Conservation (phyloP, 164 flowering plant genomes). For the Hamamelis virginiana region DNA sequence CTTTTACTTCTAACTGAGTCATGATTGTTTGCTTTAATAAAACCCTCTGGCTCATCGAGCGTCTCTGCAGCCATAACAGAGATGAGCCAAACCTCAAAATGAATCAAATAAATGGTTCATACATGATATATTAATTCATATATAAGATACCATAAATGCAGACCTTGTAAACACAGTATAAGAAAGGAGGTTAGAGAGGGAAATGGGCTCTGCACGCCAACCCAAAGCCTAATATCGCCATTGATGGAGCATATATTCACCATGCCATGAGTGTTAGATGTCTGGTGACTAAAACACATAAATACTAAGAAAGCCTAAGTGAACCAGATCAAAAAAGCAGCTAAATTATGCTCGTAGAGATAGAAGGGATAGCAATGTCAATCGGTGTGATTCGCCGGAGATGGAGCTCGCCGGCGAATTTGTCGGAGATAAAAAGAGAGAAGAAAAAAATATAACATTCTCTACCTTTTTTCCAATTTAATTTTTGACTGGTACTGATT, state of each 20-base stretch:
- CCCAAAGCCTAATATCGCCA: slow-evolving; percentile 42
- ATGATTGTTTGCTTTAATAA: slow-evolving; percentile 4
- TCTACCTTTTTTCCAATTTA: too few species aligned
- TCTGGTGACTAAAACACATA: too few species aligned
- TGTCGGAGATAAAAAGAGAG: too few species aligned
- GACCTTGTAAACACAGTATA: slow-evolving; percentile 39
- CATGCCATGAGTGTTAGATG: too few species aligned
- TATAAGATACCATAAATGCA: neutral
- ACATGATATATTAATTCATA: neutral
- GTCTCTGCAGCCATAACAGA: slow-evolving; percentile 33
- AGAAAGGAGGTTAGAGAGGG: slow-evolving; percentile 29
- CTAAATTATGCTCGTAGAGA: too few species aligned
- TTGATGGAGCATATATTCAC: slow-evolving; percentile 4
- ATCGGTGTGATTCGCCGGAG: too few species aligned
- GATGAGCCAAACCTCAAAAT: slow-evolving; percentile 27
- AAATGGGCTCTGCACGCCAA: slow-evolving; percentile 33
- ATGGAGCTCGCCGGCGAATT: too few species aligned
- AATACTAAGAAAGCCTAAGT: too few species aligned
- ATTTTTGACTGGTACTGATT: too few species aligned
- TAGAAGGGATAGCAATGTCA: too few species aligned
- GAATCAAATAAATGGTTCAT: neutral
- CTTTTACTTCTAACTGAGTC: neutral
- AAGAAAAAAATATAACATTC: too few species aligned
- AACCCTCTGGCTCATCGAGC: slow-evolving; percentile 23
- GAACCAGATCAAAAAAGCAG: too few species aligned